These are phyloP conservation scores for Passalora sequoiae DNA, from an alignment of 2,329 filamentous ascomycete genomes.

Conservation along the genomic window DNA sequence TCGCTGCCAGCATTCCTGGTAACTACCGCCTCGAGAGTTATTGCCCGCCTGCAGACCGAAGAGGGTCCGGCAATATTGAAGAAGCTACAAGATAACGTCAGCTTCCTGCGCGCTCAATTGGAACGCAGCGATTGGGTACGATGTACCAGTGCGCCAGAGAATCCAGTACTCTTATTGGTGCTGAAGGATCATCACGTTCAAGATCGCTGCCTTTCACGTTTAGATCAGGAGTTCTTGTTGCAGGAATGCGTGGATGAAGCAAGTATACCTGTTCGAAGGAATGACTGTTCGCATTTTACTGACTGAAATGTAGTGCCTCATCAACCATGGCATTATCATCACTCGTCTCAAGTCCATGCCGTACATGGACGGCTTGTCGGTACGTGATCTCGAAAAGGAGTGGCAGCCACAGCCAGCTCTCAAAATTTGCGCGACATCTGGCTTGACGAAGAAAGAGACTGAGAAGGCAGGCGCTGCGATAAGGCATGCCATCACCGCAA, in stretches of 20 bases:
- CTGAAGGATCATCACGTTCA: constrained; percentile 77
- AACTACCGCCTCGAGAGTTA: constrained; percentile 84
- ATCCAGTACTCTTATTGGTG: constrained; percentile 76
- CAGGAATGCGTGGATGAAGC: constrained; percentile 92
- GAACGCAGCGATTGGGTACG: constrained; percentile 88
- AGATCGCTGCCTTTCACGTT: constrained; percentile 57
- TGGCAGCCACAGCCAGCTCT: constrained; percentile 70
- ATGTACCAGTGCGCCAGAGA: constrained; percentile 75
- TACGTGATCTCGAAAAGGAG: constrained; percentile 53
- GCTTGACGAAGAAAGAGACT: constrained; percentile 84
- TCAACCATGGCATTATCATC: constrained; percentile 75
- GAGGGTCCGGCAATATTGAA: constrained; percentile 81
- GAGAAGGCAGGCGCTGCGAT: constrained; percentile 90
- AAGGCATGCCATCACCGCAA: constrained; percentile 87
- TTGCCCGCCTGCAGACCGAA: constrained; percentile 65
- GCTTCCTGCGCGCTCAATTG: constrained; percentile 74
- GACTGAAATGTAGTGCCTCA: constrained; percentile 57
- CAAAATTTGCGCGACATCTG: constrained; percentile 83
- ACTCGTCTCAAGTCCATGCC: constrained; percentile 77
- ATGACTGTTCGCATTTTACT: too few relatives aligned
- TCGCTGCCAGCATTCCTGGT: constrained; percentile 87
- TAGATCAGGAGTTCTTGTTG: constrained; percentile 75
- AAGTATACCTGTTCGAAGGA: too few relatives aligned
- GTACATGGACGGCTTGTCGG: constrained; percentile 49
- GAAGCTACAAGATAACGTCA: constrained; percentile 76